Conservation (phyloP, 345 rosid genomes). For the Citrus sp. region DNA sequence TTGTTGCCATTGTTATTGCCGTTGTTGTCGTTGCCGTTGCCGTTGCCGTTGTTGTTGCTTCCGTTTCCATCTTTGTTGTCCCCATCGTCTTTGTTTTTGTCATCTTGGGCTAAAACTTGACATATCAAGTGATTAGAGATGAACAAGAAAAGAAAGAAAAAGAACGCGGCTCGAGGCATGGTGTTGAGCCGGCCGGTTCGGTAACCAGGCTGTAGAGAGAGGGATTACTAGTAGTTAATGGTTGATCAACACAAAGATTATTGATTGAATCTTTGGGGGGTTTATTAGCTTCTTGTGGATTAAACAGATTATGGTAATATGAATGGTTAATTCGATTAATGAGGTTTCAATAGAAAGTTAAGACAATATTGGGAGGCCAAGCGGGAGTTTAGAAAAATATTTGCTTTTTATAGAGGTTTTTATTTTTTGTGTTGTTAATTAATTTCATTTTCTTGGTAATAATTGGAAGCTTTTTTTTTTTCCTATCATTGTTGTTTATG, state of each 20-base stretch:
- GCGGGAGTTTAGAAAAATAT: neutral
- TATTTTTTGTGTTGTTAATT: neutral
- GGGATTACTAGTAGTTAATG: no score
- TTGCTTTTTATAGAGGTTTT: neutral
- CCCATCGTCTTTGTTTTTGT: neutral
- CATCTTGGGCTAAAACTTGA: neutral
- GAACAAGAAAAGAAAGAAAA: neutral
- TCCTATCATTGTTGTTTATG: no score
- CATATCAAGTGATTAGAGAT: neutral
- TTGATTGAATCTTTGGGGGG: neutral
- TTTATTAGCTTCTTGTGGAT: neutral
- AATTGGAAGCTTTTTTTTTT: neutral
- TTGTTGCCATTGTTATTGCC: no score
- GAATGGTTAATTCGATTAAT: neutral
- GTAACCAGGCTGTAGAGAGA: neutral
- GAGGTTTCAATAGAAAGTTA: neutral
- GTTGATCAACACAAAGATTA: no score
- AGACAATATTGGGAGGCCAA: neutral
- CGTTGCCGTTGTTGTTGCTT: neutral
- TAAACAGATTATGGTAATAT: neutral
- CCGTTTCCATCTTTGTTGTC: neutral
- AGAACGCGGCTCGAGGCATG: constrained; percentile 4
- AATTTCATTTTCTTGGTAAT: neutral
- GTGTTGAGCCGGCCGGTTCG: constrained; percentile 4
- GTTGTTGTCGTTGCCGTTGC: neutral